Conservation (phyloP, 2,329 filamentous ascomycete genomes). For the Fusarium marasasianum region DNA sequence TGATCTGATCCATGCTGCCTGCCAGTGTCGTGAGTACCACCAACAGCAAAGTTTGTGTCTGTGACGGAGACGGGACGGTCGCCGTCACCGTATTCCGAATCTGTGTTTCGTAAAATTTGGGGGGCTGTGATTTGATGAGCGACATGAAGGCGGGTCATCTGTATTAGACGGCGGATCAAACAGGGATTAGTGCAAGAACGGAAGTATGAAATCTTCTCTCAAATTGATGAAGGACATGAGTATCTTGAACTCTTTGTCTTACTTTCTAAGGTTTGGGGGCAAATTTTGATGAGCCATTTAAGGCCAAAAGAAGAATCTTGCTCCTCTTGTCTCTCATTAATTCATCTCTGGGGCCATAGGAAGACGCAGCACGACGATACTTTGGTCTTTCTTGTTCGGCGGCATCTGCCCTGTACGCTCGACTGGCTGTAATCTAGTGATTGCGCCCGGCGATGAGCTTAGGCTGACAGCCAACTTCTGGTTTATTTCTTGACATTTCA, state of each 20-base stretch:
- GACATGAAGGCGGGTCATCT: not conserved
- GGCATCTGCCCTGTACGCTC: not conserved
- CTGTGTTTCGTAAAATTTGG: not conserved
- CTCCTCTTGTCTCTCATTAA: not conserved
- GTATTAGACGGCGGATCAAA: conserved; percentile 10
- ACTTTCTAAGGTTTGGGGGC: not conserved
- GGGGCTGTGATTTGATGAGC: not conserved
- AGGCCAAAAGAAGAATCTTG: not conserved
- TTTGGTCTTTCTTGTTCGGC: not conserved
- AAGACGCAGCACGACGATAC: not conserved
- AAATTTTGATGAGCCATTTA: not conserved
- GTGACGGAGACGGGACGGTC: not conserved
- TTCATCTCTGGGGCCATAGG: not conserved
- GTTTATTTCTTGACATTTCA: too few relatives aligned
- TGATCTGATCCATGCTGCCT: not conserved
- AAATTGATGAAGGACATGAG: conserved; percentile 24
- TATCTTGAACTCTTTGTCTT: conserved; percentile 8
- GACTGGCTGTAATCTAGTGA: not conserved
- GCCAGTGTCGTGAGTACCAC: not conserved
- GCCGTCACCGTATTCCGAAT: not conserved
- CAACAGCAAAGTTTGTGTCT: not conserved
- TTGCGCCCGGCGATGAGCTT: not conserved
- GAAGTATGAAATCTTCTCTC: conserved; percentile 33
- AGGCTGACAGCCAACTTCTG: not conserved
- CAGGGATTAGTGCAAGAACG: conserved; percentile 9